Percentiles rank a stretch among this genome's conserved stretches.
phyloP scores from a whole-genome alignment of 2,329 filamentous ascomycete genomes.

The Verruconis gallopava region DNA sequence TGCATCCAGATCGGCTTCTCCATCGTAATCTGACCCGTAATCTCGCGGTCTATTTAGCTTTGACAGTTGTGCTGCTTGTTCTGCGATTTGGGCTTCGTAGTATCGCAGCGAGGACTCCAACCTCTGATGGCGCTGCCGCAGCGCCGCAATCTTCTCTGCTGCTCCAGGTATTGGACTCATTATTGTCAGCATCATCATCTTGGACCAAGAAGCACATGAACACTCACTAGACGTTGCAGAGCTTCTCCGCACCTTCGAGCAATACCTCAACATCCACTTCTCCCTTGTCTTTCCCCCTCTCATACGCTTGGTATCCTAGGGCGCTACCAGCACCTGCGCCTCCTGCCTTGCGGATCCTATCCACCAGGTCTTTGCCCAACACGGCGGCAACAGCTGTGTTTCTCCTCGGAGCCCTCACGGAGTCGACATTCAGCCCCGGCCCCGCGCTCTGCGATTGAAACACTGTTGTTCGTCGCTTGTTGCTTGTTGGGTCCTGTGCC shows the following conservation, averaged over 20 bases:
- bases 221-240: conserved; percentile 69
- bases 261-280: conserved; percentile 81
- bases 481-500: conserved; percentile 29
- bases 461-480: conserved; percentile 35
- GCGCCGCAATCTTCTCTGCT: conserved; percentile 56
- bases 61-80: conserved; percentile 61
- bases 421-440: conserved; percentile 26
- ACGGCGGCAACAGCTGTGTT: conserved; percentile 85
- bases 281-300: conserved; percentile 40
- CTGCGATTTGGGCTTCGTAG: conserved; percentile 67
- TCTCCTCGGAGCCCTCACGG: conserved; percentile 44
- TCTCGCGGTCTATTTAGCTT: conserved; percentile 53
- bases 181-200: conserved; percentile 11
- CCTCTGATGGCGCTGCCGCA: conserved; percentile 59
- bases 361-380: conserved; percentile 74
- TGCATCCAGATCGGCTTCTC: conserved; percentile 42
- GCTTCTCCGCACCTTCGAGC: conserved; percentile 74
- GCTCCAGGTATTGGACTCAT: conserved; percentile 60
- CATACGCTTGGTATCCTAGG: conserved; percentile 28
- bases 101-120: conserved; percentile 62
- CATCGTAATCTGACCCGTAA: conserved; percentile 35
- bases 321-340: conserved; percentile 40
- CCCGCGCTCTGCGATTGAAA: conserved; percentile 21
- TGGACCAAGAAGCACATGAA: background rate
- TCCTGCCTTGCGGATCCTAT: conserved; percentile 53